A percentile compares a stretch with the other conserved stretches of the same genome.
phyloP scores from a whole-genome alignment of 108 stramenopile genomes.

The Cyclotella choctawhatcheeana region DNA sequence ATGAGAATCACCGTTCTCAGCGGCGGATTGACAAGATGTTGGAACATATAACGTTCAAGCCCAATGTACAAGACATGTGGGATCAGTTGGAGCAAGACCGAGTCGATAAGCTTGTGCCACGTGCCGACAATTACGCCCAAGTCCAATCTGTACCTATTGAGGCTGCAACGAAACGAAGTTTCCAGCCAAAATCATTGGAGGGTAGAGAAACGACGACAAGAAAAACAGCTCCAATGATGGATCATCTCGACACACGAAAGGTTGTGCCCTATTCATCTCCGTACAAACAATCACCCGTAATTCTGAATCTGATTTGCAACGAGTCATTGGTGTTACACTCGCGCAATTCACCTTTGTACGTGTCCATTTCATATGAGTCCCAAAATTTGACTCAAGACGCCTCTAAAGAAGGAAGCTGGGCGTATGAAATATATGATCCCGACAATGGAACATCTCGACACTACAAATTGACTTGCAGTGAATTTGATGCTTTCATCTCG shows the following conservation, averaged over 20 bases:
- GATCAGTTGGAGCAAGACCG: slow-evolving; percentile 18
- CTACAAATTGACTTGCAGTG: slow-evolving; percentile 8
- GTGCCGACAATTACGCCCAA: slow-evolving; percentile 2
- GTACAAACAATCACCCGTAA: slow-evolving; percentile 18
- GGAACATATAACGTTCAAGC: slow-evolving; percentile 12
- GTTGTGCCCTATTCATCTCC: slow-evolving; percentile 12
- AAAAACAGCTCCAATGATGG: not conserved
- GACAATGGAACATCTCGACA: slow-evolving; percentile 12
- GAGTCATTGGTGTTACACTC: slow-evolving; percentile 11
- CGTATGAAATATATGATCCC: slow-evolving; percentile 36
- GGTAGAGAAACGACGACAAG: not conserved
- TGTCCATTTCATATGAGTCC: slow-evolving; percentile 17
- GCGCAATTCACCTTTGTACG: not conserved
- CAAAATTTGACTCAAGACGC: not conserved
- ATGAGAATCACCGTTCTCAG: slow-evolving; percentile 40
- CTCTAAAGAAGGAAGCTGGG: not conserved
- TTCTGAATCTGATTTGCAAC: slow-evolving; percentile 17
- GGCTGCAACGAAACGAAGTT: slow-evolving; percentile 18
- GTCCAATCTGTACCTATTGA: slow-evolving; percentile 26
- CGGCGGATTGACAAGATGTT: slow-evolving; percentile 25
- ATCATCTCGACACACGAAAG: too few species aligned
- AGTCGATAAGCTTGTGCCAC: not conserved
- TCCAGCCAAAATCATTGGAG: not conserved
- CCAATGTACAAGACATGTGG: slow-evolving; percentile 38
- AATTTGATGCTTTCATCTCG: slow-evolving; percentile 20